Evolutionary conservation across 345 rosid genomes (phyloP).

Genomic region (Pistacia integerrima): DNA sequence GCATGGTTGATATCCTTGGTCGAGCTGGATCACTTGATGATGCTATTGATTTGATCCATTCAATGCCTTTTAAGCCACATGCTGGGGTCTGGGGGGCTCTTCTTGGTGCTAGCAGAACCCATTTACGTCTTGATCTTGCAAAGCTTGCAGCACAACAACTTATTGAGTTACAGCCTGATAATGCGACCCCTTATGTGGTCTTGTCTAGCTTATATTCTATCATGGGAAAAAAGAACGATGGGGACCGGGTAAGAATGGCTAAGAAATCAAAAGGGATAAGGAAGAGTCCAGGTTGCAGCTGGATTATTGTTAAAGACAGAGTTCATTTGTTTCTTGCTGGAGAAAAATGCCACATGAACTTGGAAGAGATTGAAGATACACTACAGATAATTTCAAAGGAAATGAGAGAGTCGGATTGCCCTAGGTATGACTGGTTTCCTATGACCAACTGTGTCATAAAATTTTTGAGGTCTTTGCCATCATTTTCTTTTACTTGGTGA

Average conservation of each 20-base stretch:
- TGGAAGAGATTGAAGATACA: constrained; percentile 40
- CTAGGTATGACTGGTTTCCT: not conserved
- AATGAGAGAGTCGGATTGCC: constrained; percentile 16
- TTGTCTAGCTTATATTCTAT: constrained; percentile 56
- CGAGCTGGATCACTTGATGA: constrained; percentile 72
- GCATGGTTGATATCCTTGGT: constrained; percentile 82
- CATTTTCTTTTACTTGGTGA: not conserved
- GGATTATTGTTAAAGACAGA: constrained; percentile 51
- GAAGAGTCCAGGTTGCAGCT: constrained; percentile 83
- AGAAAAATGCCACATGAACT: constrained; percentile 45
- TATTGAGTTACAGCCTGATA: constrained; percentile 63
- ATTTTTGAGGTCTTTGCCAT: constrained; percentile 12
- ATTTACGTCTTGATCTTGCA: constrained; percentile 61
- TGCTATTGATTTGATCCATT: constrained; percentile 49
- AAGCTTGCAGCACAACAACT: constrained; percentile 65
- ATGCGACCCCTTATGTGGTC: constrained; percentile 69
- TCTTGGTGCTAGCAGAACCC: constrained; percentile 60
- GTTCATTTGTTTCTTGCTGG: constrained; percentile 57
- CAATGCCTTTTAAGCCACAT: constrained; percentile 61
- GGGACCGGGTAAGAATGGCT: constrained; percentile 42
- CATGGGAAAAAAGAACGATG: constrained; percentile 45
- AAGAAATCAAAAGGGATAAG: constrained; percentile 52
- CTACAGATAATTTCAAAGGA: constrained; percentile 40
- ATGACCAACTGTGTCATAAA: not conserved
- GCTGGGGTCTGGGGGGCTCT: constrained; percentile 90